These are phyloP conservation scores for Lentinula boryana DNA, from an alignment of 768 basidiomycete species.

Conservation along the genomic window DNA sequence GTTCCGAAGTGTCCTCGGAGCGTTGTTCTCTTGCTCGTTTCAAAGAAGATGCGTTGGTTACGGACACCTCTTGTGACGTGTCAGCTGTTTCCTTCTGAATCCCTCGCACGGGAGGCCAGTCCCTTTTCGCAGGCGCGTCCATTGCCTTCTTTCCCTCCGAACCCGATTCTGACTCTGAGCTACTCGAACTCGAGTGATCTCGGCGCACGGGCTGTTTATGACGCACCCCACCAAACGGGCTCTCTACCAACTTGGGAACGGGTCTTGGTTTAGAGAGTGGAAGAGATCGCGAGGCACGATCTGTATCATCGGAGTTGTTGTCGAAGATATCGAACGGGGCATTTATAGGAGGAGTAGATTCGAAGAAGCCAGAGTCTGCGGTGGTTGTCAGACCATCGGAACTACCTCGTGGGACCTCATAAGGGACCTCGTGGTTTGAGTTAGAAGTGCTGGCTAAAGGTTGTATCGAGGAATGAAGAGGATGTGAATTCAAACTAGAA, in stretches of 20 bases:
- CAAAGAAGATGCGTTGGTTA: neutral
- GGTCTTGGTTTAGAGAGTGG: neutral
- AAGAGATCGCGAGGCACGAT: neutral
- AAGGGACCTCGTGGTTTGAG: neutral
- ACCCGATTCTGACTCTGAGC: neutral
- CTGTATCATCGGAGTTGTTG: neutral
- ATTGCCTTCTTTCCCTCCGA: neutral
- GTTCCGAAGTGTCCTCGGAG: neutral
- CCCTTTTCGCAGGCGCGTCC: neutral
- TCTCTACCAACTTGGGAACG: neutral
- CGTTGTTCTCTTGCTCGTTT: neutral
- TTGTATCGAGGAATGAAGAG: neutral
- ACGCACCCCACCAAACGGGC: neutral
- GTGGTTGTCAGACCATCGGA: neutral
- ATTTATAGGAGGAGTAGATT: neutral
- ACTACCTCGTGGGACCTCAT: neutral
- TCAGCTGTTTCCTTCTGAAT: neutral
- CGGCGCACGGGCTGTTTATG: neutral
- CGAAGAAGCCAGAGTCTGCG: neutral
- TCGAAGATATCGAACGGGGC: neutral
- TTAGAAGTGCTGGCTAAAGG: neutral
- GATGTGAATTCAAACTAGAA: neutral
- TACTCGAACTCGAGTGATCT: neutral
- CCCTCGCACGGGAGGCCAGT: constrained; percentile 1
- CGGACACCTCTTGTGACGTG: neutral